phyloP scores from a whole-genome alignment of 495 filamentous ascomycete genomes.

The Cercophora sp. region DNA sequence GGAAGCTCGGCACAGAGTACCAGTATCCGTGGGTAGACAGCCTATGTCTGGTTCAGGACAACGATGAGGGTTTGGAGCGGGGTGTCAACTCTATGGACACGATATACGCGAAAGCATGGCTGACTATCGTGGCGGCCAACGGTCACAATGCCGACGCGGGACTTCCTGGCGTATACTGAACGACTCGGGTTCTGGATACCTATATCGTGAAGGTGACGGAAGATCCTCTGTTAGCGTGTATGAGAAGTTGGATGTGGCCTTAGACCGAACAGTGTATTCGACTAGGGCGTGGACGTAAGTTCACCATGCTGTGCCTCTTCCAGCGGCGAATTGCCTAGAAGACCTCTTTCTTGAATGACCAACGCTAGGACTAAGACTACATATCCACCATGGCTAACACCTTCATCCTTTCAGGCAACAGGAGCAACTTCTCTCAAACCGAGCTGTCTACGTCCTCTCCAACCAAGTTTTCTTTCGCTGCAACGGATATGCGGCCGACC shows the following conservation, averaged over 20 bases:
- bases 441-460: no score
- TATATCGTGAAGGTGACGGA: background rate
- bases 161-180: background rate
- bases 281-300: conserved; percentile 2
- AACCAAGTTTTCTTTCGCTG: no score
- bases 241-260: background rate
- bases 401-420: no score
- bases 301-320: no score
- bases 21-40: background rate
- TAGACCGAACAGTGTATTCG: background rate
- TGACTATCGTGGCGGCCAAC: background rate
- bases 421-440: no score
- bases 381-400: no score
- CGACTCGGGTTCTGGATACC: background rate
- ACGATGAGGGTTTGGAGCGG: background rate
- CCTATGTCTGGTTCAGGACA: background rate
- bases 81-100: background rate
- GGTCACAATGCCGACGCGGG: conserved; percentile 2
- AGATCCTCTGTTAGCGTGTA: background rate
- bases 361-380: no score
- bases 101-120: background rate
- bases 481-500: no score
- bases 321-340: no score
- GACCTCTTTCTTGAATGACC: no score
- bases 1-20: background rate